Base-by-base conservation (phyloP, 768 basidiomycete genomes). In the Suillus alpinus region DNA sequence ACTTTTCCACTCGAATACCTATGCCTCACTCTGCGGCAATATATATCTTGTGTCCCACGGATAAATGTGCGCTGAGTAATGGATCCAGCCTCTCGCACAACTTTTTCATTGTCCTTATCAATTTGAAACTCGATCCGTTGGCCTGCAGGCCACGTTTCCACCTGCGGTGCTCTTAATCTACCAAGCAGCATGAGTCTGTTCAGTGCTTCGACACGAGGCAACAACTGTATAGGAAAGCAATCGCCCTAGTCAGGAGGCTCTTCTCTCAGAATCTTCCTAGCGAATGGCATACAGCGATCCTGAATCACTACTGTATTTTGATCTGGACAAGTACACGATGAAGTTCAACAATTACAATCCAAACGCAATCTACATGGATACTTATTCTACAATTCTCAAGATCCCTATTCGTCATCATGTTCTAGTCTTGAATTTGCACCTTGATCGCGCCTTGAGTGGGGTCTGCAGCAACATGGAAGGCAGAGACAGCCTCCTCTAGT, bases 381-480 rank as follows among this genome's bases (percentile, higher is more conserved):
- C n/a, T n/a, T n/a, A 23, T 10, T 18, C 18, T 18, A 18, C 16
- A 55, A 37, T 32, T 52, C 34, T 52, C 4, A 34, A 53, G 8
- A 26, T 39, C 9, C 1, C 37, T 9, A 37, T 36, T 55, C 16
- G 5, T 26, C 26, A 29, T 23, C 5, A 55, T 55, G 9, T 29
- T 29, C 47, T 65, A 86, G 72, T 87, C 86, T 32, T 75, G 77
- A 57, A 88, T 87, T 65, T 85, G 86, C 60, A 88, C 84, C 67
- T 88, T 88, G 68, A 88, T 88, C 41, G 87, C 84, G 7, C 87
- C 86, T 66, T 85, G 86, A 23, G 80, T 60, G 53, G 84, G 83
- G 68, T 89, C 86, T 6, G 87, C 86, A 18, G 87, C 87, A 40
- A 87, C 80, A 65, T 92, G 85, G 77, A 95, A 95, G 2, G 94